Conservation (phyloP, 2,329 filamentous ascomycete genomes). For the Diplodia corticola region DNA sequence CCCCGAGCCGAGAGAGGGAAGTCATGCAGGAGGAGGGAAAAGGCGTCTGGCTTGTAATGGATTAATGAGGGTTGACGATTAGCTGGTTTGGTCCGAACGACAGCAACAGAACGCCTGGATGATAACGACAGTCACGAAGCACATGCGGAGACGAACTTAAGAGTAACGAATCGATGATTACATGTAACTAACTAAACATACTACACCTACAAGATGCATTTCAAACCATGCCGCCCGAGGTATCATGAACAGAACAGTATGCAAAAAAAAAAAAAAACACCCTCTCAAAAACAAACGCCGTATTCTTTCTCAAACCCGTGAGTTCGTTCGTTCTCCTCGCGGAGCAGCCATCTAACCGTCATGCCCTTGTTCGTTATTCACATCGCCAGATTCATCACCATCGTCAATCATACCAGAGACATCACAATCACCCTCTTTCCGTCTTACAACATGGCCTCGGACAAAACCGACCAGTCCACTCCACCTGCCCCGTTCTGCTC, state of each 20-base stretch:
- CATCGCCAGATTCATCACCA: neutral
- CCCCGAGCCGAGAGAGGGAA: neutral
- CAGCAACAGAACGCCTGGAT: no score
- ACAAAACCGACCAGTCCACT: neutral
- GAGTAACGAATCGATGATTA: neutral
- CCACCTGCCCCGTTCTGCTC: neutral
- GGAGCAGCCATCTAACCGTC: neutral
- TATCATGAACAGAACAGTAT: neutral
- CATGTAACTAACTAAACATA: neutral
- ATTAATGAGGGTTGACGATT: neutral
- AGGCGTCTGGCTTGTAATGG: no score
- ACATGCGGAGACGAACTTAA: neutral
- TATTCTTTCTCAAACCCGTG: no score
- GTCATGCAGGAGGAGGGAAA: neutral
- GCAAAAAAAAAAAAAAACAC: neutral
- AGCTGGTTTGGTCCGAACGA: neutral
- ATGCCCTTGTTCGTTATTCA: neutral
- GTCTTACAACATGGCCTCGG: neutral
- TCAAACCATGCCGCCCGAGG: constrained; percentile 9
- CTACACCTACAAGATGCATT: neutral
- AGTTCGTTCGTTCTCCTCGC: no score
- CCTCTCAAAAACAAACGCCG: neutral
- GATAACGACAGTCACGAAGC: neutral
- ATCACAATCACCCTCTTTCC: neutral
- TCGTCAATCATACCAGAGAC: neutral